Conservation (phyloP, 208 protist genomes). For the Kentomonas sorsogonicus region DNA sequence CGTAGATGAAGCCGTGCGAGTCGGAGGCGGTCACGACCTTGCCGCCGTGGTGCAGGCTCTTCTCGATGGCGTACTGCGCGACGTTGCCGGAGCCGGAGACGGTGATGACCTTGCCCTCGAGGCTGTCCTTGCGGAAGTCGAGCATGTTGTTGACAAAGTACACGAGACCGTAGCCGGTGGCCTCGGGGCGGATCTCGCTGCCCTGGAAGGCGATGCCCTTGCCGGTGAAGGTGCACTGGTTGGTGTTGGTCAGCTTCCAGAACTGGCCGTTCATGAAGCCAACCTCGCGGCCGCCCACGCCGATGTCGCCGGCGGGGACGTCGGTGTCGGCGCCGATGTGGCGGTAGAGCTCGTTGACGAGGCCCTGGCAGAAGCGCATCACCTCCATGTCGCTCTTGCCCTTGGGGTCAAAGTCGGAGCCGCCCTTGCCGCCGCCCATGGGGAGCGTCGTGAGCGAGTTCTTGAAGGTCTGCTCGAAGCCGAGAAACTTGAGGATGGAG, state of each 20-base stretch:
- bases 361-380: constrained; percentile 92
- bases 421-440: constrained; percentile 92
- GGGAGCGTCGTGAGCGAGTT: constrained; percentile 91
- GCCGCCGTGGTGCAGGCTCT: constrained; percentile 77
- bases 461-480: constrained; percentile 95
- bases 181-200: constrained; percentile 90
- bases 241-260: constrained; percentile 80
- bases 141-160: constrained; percentile 89
- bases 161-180: constrained; percentile 91
- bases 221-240: constrained; percentile 87
- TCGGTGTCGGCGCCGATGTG: constrained; percentile 91
- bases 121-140: constrained; percentile 25
- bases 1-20: constrained; percentile 72
- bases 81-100: constrained; percentile 94
- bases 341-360: constrained; percentile 83
- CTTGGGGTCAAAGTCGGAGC: constrained; percentile 92
- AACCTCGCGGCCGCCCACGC: constrained; percentile 89
- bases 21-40: constrained; percentile 85
- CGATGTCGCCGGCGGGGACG: constrained; percentile 94
- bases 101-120: constrained; percentile 67
- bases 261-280: constrained; percentile 91
- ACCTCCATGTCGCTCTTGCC: constrained; percentile 90
- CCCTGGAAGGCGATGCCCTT: constrained; percentile 88
- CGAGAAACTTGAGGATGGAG: constrained; percentile 92
- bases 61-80: constrained; percentile 78